phyloP scores from a whole-genome alignment of 352 stramenopile genomes.

The Globisporangium ultimum region DNA sequence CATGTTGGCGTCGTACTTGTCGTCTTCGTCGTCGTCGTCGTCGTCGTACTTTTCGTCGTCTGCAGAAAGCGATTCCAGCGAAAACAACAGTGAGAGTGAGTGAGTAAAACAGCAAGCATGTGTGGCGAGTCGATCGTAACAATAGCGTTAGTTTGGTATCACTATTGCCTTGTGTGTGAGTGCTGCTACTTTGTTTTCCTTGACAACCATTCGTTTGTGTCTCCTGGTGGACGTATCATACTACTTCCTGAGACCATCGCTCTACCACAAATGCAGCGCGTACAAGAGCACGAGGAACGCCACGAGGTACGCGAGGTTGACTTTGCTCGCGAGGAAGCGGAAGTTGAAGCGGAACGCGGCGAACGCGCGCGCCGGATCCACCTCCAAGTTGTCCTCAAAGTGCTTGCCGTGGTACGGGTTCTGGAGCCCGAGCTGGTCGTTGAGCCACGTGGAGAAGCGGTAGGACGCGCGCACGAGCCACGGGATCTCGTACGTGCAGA shows the following conservation, averaged over 20 bases:
- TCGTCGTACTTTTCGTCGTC: slow-evolving; percentile 84
- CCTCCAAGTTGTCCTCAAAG: slow-evolving; percentile 71
- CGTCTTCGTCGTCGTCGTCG: slow-evolving; percentile 54
- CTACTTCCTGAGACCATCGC: not conserved
- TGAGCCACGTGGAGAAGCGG: slow-evolving; percentile 78
- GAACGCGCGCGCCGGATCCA: slow-evolving; percentile 36
- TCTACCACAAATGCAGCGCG: slow-evolving; percentile 65
- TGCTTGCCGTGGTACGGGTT: slow-evolving; percentile 68
- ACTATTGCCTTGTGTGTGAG: no score
- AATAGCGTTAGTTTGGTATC: no score
- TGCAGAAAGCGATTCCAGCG: slow-evolving; percentile 63
- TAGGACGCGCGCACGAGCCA: slow-evolving; percentile 76
- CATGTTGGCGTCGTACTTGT: slow-evolving; percentile 61
- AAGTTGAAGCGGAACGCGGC: slow-evolving; percentile 79
- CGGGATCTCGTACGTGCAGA: slow-evolving; percentile 78
- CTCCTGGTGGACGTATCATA: not conserved
- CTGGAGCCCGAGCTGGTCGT: slow-evolving; percentile 55
- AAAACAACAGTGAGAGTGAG: slow-evolving; percentile 39
- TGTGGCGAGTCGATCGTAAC: no score
- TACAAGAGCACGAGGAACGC: slow-evolving; percentile 63
- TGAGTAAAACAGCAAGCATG: slow-evolving; percentile 7
- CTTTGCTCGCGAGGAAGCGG: slow-evolving; percentile 82
- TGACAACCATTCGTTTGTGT: not conserved
- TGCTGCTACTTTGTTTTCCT: no score
- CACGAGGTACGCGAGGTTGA: slow-evolving; percentile 72